Percentiles rank a stretch among this genome's conserved stretches.
Evolutionary conservation across 441 rosid genomes (phyloP).

Genomic region (Jatropha multifida): DNA sequence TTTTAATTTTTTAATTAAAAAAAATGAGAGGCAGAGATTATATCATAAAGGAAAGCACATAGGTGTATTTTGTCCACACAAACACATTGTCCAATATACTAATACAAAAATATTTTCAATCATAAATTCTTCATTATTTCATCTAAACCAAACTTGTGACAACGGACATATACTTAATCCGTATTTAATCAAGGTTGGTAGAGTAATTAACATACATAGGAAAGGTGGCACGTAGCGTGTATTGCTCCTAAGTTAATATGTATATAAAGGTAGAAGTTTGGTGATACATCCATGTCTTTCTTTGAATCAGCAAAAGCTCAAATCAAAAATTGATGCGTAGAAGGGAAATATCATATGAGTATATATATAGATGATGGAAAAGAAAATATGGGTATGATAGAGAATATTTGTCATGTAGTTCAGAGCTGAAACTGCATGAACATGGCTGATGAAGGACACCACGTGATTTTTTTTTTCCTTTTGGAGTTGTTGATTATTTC

Average conservation of each 20-base stretch:
- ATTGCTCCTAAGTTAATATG: background rate
- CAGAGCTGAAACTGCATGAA: constrained; percentile 18
- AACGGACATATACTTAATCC: background rate
- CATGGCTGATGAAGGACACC: constrained; percentile 28
- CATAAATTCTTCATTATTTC: too few species aligned
- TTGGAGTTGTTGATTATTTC: background rate
- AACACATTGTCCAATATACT: too few species aligned
- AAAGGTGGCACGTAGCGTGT: background rate
- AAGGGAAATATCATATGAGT: too few species aligned
- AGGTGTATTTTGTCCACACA: too few species aligned
- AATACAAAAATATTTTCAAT: too few species aligned
- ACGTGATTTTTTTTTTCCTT: constrained; percentile 15
- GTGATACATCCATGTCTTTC: constrained; percentile 5
- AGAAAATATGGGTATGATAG: background rate
- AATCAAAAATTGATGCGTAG: background rate
- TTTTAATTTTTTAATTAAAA: too few species aligned
- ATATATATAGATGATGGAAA: background rate
- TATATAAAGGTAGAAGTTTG: background rate
- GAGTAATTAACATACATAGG: background rate
- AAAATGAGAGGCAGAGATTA: too few species aligned
- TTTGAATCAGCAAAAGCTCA: background rate
- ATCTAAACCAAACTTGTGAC: background rate
- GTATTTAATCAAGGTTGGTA: constrained; percentile 28
- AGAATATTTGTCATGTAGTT: constrained; percentile 29
- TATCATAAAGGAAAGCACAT: too few species aligned